Percentiles rank a stretch among this genome's conserved stretches.
Conservation (phyloP, 225 moss, liverwort and hornwort species). For the Takakia lepidozioides region DNA sequence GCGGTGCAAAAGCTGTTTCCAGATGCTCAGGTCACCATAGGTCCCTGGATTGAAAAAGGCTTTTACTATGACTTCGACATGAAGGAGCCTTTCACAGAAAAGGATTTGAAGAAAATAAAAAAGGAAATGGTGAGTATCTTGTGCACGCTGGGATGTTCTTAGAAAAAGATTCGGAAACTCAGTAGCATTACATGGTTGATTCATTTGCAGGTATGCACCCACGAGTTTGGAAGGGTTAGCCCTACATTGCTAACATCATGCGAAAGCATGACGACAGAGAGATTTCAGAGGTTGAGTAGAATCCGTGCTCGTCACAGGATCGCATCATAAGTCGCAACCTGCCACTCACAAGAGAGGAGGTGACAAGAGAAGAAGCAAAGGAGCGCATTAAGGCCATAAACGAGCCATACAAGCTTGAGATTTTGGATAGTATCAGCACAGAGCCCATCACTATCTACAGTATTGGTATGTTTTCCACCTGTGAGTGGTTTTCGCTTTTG, state of each 20-base stretch:
- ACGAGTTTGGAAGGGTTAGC: too few relatives aligned
- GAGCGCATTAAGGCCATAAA: conserved; percentile 76
- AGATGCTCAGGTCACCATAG: conserved; percentile 89
- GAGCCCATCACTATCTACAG: conserved; percentile 98
- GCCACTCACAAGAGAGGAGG: conserved; percentile 82
- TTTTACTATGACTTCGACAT: conserved; percentile 98
- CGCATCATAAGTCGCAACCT: conserved; percentile 91
- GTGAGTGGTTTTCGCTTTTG: too few relatives aligned
- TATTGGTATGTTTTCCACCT: too few relatives aligned
- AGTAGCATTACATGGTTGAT: too few relatives aligned
- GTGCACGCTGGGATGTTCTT: too few relatives aligned
- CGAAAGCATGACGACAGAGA: too few relatives aligned
- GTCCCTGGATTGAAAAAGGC: conserved; percentile 96
- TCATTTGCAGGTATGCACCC: too few relatives aligned
- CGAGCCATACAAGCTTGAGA: conserved; percentile 98
- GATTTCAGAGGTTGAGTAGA: too few relatives aligned
- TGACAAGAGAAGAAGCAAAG: conserved; percentile 84
- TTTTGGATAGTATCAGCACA: conserved; percentile 83
- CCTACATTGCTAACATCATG: too few relatives aligned
- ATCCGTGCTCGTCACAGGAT: conserved; percentile 28
- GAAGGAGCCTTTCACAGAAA: conserved; percentile 84
- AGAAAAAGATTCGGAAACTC: too few relatives aligned
- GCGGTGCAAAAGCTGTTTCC: conserved; percentile 98
- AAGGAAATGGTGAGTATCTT: conserved; percentile 82
- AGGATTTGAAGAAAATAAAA: conserved; percentile 97